Percentiles rank a stretch among this genome's conserved stretches.
phyloP scores from a whole-genome alignment of 345 rosid genomes.

The Lenwebbia sp. region DNA sequence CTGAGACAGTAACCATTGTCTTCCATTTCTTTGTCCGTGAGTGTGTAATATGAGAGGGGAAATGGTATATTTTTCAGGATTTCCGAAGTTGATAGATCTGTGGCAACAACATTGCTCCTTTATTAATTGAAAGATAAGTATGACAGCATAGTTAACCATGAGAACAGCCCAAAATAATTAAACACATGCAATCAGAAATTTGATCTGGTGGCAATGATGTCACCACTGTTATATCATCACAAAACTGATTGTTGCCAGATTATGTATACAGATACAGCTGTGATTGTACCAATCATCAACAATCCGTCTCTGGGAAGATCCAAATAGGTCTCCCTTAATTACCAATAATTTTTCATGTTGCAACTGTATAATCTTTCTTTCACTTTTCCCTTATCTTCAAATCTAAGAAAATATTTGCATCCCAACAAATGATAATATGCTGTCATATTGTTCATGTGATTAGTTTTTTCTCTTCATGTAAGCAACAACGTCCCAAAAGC shows the following conservation, averaged over 20 bases:
- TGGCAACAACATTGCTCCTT: conserved; percentile 4
- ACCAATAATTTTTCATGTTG: background rate
- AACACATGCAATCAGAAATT: background rate
- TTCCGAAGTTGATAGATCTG: conserved; percentile 18
- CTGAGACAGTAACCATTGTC: conserved; percentile 62
- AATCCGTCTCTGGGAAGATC: background rate
- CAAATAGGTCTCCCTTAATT: background rate
- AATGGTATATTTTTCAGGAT: conserved; percentile 64
- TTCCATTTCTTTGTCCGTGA: conserved; percentile 63
- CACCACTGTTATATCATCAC: background rate
- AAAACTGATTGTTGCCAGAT: background rate
- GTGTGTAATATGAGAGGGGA: conserved; percentile 64
- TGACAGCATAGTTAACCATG: background rate
- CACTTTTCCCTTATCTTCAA: background rate
- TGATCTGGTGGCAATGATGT: background rate
- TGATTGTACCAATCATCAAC: background rate
- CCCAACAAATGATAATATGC: background rate
- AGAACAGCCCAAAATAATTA: background rate
- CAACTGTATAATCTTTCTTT: background rate
- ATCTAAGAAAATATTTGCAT: background rate
- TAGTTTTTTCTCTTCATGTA: background rate
- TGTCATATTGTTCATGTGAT: too few relatives aligned
- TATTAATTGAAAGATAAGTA: conserved; percentile 7
- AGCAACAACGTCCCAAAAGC: background rate
- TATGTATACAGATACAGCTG: background rate